Evolutionary conservation across 768 basidiomycete species (phyloP).

Genomic region (Boletus pseudo-olivaceus): DNA sequence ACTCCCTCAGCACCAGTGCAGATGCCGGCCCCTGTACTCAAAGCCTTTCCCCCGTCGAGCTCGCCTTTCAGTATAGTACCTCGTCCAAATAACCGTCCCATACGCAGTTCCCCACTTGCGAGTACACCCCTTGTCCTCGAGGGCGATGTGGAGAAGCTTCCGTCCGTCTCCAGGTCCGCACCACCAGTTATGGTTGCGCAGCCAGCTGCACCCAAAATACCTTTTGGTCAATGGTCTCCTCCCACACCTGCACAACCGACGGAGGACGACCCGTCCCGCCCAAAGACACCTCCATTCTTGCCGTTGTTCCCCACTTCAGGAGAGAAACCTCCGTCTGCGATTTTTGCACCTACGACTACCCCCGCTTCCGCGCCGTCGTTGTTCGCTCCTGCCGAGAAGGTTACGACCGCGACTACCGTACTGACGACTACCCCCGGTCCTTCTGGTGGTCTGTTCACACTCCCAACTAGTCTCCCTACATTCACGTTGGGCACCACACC

Average conservation of each 20-base stretch:
- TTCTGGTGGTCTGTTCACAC: conserved; percentile 6
- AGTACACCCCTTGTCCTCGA: conserved; percentile 49
- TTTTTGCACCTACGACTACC: conserved; percentile 6
- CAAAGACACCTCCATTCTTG: conserved; percentile 49
- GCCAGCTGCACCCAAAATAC: conserved; percentile 39
- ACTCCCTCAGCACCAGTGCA: conserved; percentile 19
- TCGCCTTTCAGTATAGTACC: conserved; percentile 46
- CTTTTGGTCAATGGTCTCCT: conserved; percentile 33
- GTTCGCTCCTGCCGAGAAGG: neutral
- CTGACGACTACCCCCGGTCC: conserved; percentile 1
- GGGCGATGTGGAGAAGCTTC: conserved; percentile 22
- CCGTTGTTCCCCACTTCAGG: conserved; percentile 28
- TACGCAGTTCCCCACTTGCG: conserved; percentile 76
- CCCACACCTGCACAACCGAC: conserved; percentile 13
- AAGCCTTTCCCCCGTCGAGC: conserved; percentile 14
- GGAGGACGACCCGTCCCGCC: conserved; percentile 31
- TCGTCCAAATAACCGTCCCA: conserved; percentile 51
- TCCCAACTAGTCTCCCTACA: conserved; percentile 8
- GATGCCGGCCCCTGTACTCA: conserved; percentile 15
- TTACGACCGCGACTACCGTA: neutral
- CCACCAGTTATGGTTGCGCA: conserved; percentile 26
- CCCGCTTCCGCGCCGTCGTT: neutral
- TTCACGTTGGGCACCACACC: conserved; percentile 6
- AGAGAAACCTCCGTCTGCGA: conserved; percentile 9
- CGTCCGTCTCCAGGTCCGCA: conserved; percentile 15